Percentiles rank a stretch among this genome's conserved stretches.
phyloP scores from a whole-genome alignment of 2,329 filamentous ascomycete genomes.

The Chrysosporium keratinophilum region DNA sequence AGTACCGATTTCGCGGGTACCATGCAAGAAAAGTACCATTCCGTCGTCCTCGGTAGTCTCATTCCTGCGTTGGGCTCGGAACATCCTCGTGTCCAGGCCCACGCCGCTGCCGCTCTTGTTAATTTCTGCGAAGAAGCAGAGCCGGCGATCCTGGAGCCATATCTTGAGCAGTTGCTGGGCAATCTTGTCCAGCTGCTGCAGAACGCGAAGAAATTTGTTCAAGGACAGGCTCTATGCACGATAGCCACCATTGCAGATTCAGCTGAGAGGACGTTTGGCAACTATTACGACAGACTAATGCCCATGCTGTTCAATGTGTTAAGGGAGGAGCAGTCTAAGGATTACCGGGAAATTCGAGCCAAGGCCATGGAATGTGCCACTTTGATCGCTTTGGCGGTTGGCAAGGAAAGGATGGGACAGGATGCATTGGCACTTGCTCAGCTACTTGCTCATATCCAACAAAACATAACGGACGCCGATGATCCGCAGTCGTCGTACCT shows the following conservation, averaged over 20 bases:
- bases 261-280: conserved; percentile 84
- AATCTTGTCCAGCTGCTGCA: conserved; percentile 80
- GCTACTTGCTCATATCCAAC: conserved; percentile 76
- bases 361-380: conserved; percentile 99
- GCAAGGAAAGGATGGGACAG: conserved; percentile 77
- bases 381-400: conserved; percentile 86
- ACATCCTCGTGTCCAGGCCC: conserved; percentile 89
- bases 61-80: conserved; percentile 83
- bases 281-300: conserved; percentile 95
- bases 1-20: conserved; percentile 97
- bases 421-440: conserved; percentile 84
- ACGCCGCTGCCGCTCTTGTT: conserved; percentile 92
- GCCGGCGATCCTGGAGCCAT: conserved; percentile 81
- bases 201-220: conserved; percentile 88
- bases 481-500: conserved; percentile 95
- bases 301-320: conserved; percentile 84
- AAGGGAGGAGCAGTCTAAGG: conserved; percentile 81
- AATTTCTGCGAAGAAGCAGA: conserved; percentile 99
- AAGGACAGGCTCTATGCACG: conserved; percentile 93
- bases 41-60: conserved; percentile 75
- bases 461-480: conserved; percentile 75
- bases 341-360: conserved; percentile 78
- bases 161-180: conserved; percentile 75
- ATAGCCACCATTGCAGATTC: conserved; percentile 99
- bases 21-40: conserved; percentile 94